phyloP scores from a whole-genome alignment of 1,284 basidiomycete species.

The Ceratobasidium sp. region DNA sequence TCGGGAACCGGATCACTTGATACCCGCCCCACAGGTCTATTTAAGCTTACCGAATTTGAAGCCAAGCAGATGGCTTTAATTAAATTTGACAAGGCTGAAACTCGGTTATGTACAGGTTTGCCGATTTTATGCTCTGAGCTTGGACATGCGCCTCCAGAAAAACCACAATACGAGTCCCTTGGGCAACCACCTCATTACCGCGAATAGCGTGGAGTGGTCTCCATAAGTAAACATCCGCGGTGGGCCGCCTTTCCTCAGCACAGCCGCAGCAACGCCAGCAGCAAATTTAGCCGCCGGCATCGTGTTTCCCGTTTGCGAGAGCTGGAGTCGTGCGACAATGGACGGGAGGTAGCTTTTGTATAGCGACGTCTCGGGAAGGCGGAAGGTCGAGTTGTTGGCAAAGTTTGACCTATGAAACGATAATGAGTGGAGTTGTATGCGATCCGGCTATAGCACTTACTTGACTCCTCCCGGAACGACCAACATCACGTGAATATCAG shows the following conservation, averaged over 20 bases:
- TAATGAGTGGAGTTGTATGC: not conserved
- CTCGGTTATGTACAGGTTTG: no score
- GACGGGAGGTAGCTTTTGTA: constrained; percentile 29
- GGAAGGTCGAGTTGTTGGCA: constrained; percentile 17
- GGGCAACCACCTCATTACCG: constrained; percentile 20
- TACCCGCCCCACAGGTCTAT: no score
- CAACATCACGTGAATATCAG: constrained; percentile 20
- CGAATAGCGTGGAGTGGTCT: not conserved
- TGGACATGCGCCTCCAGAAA: constrained; percentile 33
- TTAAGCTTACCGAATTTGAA: no score
- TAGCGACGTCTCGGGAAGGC: constrained; percentile 28
- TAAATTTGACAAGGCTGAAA: no score
- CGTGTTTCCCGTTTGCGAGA: constrained; percentile 15
- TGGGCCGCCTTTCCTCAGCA: not conserved
- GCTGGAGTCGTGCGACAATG: constrained; percentile 19
- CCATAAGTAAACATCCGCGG: constrained; percentile 17
- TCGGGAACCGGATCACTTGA: no score
- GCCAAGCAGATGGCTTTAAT: no score
- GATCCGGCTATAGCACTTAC: no score
- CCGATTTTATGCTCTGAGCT: no score
- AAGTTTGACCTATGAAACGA: constrained; percentile 14
- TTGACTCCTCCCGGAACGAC: constrained; percentile 12
- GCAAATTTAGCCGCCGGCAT: constrained; percentile 35
- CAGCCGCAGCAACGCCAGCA: not conserved
- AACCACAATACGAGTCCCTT: constrained; percentile 16